Evolutionary conservation across 108 stramenopile genomes (phyloP).

Genomic region (Aurantiochytrium sp.): DNA sequence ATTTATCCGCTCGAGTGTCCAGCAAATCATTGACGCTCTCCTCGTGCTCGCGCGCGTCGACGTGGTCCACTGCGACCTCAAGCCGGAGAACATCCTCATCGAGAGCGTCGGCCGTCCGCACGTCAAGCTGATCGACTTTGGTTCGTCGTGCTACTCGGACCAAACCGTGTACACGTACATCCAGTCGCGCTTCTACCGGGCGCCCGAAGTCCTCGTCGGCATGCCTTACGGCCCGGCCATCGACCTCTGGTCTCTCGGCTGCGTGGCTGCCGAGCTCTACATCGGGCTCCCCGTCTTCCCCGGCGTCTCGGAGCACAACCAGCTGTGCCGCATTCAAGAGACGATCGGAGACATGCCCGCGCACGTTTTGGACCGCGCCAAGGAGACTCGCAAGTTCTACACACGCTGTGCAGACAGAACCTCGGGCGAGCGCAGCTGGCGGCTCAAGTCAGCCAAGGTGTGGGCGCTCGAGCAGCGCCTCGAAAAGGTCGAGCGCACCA

Average conservation of each 20-base stretch:
- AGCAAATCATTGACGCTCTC: conserved; percentile 68
- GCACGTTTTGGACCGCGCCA: conserved; percentile 62
- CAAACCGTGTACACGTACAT: conserved; percentile 82
- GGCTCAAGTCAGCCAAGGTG: neutral
- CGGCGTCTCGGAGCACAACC: conserved; percentile 91
- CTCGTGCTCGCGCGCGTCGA: conserved; percentile 57
- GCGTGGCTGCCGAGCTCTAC: conserved; percentile 91
- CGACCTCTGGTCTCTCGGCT: conserved; percentile 97
- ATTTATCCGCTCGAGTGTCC: conserved; percentile 59
- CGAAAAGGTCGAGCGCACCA: neutral
- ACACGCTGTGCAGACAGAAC: neutral
- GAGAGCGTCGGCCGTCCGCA: neutral
- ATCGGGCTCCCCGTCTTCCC: conserved; percentile 91
- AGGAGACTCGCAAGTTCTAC: conserved; percentile 51
- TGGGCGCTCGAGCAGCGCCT: conserved; percentile 10
- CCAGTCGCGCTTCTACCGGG: conserved; percentile 95
- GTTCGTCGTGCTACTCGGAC: conserved; percentile 82
- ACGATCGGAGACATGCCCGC: conserved; percentile 82
- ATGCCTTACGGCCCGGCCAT: conserved; percentile 90
- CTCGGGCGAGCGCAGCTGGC: neutral
- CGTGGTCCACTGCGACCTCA: conserved; percentile 95
- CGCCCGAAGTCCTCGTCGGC: conserved; percentile 91
- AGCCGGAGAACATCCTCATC: conserved; percentile 95
- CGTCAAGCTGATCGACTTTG: conserved; percentile 96
- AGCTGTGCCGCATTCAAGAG: conserved; percentile 81